These are phyloP conservation scores for Kondoa malvinella DNA, from an alignment of 768 basidiomycete species.

Conservation along the genomic window DNA sequence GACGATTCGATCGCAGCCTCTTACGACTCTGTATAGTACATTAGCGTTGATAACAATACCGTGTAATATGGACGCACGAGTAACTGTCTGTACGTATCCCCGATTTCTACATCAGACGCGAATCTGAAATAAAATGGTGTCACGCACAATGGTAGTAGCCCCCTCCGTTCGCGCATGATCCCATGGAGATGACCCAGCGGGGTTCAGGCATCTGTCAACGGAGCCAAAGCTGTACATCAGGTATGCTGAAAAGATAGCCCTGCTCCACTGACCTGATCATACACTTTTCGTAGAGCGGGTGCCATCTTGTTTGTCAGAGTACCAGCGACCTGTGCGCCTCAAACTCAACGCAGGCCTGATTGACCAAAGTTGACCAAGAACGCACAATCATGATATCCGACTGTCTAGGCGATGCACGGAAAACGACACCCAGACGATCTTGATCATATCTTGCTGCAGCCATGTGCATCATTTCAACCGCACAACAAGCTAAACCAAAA, in stretches of 20 bases:
- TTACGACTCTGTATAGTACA: constrained; percentile 95
- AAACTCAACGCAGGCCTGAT: too few relatives aligned
- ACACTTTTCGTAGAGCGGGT: constrained; percentile 67
- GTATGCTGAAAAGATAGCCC: not conserved
- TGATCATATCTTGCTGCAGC: constrained; percentile 97
- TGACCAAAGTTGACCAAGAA: too few relatives aligned
- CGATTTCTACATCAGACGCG: not conserved
- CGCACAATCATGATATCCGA: constrained; percentile 63
- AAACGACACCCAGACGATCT: constrained; percentile 88
- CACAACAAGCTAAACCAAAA: constrained; percentile 93
- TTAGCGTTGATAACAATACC: constrained; percentile 50
- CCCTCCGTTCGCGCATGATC: constrained; percentile 95
- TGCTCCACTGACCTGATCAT: constrained; percentile 13
- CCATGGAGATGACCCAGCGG: constrained; percentile 99
- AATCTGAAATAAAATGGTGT: not conserved
- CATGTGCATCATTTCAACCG: constrained; percentile 99
- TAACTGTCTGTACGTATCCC: not conserved
- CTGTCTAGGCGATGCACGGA: constrained; percentile 86
- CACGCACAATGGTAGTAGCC: constrained; percentile 35
- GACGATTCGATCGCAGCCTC: constrained; percentile 95
- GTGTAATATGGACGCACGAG: not conserved
- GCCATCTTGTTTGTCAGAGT: constrained; percentile 99
- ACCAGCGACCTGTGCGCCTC: too few relatives aligned
- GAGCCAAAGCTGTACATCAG: not conserved
- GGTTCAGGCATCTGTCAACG: constrained; percentile 83